Conservation (phyloP, 2,329 filamentous ascomycete species). For the Fusarium sp. region DNA sequence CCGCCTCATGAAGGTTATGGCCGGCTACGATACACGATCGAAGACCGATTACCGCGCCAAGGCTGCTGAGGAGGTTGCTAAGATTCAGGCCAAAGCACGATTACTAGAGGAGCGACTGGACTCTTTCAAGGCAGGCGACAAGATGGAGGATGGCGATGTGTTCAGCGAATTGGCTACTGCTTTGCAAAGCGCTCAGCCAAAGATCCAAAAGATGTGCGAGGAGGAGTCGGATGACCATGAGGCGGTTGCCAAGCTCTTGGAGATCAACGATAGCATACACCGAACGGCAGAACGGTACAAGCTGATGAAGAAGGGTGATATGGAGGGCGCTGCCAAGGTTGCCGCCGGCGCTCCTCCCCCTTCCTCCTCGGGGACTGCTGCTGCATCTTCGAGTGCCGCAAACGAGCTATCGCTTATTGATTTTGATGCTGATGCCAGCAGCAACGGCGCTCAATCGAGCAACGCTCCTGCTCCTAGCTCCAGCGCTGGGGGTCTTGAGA, state of each 20-base stretch:
- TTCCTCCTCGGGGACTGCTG: conserved; percentile 72
- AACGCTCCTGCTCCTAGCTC: conserved; percentile 46
- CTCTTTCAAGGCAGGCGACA: conserved; percentile 82
- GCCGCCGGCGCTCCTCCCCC: conserved; percentile 75
- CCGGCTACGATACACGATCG: conserved; percentile 91
- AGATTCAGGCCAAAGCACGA: conserved; percentile 94
- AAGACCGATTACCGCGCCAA: conserved; percentile 99
- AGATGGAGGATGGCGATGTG: conserved; percentile 74
- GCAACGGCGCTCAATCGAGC: conserved; percentile 53
- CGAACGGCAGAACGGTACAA: conserved; percentile 95
- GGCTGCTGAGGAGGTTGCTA: conserved; percentile 92
- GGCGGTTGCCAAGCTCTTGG: conserved; percentile 92
- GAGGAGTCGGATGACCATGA: conserved; percentile 98
- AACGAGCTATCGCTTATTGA: conserved; percentile 94
- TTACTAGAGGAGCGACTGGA: conserved; percentile 93
- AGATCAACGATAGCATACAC: conserved; percentile 99
- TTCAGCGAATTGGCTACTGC: conserved; percentile 88
- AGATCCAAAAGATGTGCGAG: conserved; percentile 99
- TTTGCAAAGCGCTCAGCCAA: conserved; percentile 92
- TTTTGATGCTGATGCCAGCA: conserved; percentile 74
- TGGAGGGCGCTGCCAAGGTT: conserved; percentile 84
- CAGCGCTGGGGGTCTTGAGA: conserved; percentile 78
- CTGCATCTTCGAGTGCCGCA: conserved; percentile 50
- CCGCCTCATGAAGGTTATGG: conserved; percentile 98
- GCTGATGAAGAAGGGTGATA: conserved; percentile 93